Evolutionary conservation across 2,329 filamentous ascomycete species (phyloP), one percentile per base, ranked within the genome.

Genomic region (Fusarium odoratissimum): DNA sequence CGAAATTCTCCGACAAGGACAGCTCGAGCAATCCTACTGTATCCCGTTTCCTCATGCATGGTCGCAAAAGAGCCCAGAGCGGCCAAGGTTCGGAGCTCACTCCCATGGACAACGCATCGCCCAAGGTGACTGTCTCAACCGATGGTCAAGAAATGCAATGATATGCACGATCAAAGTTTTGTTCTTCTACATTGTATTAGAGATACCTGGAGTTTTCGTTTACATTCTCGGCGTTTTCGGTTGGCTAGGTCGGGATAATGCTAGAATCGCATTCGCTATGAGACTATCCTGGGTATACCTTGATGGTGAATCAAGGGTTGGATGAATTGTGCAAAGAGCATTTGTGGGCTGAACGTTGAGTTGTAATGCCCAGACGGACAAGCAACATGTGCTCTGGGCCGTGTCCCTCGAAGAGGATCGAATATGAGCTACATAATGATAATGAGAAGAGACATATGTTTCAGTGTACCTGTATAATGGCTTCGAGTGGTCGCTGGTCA

Each of bases 81-180:
- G 91, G 91, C 16, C 90, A 91, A 76, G 91, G 91, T 35, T 86
- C 92, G 68, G 92, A 97, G 82, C 82, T 97, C 60, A 89, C 91
- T 48, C 86, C 85, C 45, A 92, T 95, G 77, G 85, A 89, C 37
- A 79, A 77, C 25, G 49, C 37, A 23, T 49, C 80, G 41, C 77
- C 80, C 31, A 72, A 80, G 42, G 75, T 76, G 46, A 70, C 77
- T 21, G 67, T 78, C 49, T 75, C 74, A 16, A 60, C 72, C 11
- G 77, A 80, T 31, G 78, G 76, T 28, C 75, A 77, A 46, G 76
- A 77, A 48, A 77, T 74, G 76, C 73, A 66, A 31, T 77, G 40
- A 76, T 54, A 51, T 60, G 19, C 25, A 60, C 25, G 49, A 63
- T 17, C 48, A 63, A 56, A 67, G 40, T 60, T 62, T 55, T 69